Evolutionary conservation across 768 basidiomycete species (phyloP).

Genomic region (Dacryopinax primogenitus): DNA sequence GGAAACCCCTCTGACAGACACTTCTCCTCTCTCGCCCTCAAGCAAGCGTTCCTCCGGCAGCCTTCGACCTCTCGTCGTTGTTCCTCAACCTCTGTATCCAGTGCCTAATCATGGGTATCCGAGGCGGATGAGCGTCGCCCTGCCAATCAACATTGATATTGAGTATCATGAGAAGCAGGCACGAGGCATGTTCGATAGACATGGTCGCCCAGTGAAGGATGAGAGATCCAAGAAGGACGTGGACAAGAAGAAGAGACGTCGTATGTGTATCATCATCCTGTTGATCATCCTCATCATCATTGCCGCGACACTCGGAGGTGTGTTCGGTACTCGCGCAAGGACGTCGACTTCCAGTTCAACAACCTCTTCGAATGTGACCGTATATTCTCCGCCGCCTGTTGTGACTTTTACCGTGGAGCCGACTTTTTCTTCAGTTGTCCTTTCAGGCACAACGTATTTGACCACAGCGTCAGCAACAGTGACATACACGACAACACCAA

Average conservation of each 20-base stretch:
- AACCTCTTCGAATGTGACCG: not conserved
- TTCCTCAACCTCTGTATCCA: not conserved
- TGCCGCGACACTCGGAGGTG: not conserved
- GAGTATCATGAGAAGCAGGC: not conserved
- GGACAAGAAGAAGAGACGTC: constrained; percentile 6
- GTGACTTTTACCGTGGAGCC: not conserved
- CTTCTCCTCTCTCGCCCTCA: not conserved
- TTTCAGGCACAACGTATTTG: not conserved
- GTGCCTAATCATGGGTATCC: not conserved
- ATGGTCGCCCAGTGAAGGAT: not conserved
- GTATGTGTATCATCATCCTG: not conserved
- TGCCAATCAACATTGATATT: not conserved
- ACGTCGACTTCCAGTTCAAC: not conserved
- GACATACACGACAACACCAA: constrained; percentile 13
- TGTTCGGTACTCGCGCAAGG: not conserved
- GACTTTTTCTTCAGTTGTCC: not conserved
- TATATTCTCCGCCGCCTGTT: not conserved
- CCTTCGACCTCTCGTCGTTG: not conserved
- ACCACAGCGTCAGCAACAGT: constrained; percentile 7
- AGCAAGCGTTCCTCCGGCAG: not conserved
- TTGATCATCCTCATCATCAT: constrained; percentile 2
- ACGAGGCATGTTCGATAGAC: not conserved
- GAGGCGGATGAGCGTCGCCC: not conserved
- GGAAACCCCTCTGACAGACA: not conserved
- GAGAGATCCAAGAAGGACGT: not conserved